Conservation (phyloP, 23 red algal genomes). For the Gracilaria caudata region DNA sequence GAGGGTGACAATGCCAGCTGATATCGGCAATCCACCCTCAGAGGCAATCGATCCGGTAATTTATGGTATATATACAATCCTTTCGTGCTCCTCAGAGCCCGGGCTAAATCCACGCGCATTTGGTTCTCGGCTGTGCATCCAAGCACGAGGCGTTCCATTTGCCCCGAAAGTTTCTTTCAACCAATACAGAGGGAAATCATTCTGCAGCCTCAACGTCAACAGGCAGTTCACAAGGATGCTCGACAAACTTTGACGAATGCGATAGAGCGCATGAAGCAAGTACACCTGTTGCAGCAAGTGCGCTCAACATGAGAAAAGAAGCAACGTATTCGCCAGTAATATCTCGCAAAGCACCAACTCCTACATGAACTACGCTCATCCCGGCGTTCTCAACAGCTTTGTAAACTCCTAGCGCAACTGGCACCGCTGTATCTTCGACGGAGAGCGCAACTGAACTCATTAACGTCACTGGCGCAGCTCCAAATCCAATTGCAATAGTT, state of each 20-base stretch:
- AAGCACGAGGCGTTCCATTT: no score
- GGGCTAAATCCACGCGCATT: no score
- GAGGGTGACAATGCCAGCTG: no score
- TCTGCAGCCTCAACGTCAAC: slow-evolving; percentile 17
- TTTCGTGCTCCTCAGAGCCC: no score
- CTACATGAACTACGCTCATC: slow-evolving; percentile 58
- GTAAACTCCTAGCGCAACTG: slow-evolving; percentile 57
- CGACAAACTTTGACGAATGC: slow-evolving; percentile 16
- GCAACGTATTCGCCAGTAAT: slow-evolving; percentile 31
- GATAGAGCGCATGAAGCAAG: slow-evolving; percentile 35
- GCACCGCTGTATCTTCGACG: slow-evolving; percentile 25
- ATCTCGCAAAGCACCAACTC: slow-evolving; percentile 40
- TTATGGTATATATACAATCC: no score
- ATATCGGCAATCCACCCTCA: no score
- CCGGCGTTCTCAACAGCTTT: slow-evolving; percentile 63
- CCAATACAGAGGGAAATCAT: not conserved
- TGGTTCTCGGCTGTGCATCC: no score
- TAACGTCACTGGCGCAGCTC: slow-evolving; percentile 57
- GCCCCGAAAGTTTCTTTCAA: no score
- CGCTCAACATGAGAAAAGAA: slow-evolving; percentile 37
- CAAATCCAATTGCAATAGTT: slow-evolving; percentile 42
- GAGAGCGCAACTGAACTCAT: slow-evolving; percentile 51
- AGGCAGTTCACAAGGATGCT: slow-evolving; percentile 7
- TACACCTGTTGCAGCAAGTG: slow-evolving; percentile 25
- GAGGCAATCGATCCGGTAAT: no score